Base-by-base conservation (phyloP, 371 early-diverging fungal genomes). In the Saksenaea vasiformis region DNA sequence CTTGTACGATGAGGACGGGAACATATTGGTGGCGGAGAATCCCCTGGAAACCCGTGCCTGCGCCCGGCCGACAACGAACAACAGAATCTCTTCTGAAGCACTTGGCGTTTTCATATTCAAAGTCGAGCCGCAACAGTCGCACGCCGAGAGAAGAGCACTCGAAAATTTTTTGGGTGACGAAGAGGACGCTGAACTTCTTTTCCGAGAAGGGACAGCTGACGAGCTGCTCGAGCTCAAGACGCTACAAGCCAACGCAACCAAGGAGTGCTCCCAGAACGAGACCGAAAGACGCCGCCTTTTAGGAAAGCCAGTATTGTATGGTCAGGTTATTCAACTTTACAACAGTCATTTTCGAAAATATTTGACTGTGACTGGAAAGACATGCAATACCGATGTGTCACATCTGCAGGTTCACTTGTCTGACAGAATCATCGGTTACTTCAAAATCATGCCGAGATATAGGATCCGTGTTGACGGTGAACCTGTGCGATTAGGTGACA, bases 381-480 rank as follows among this genome's bases (percentile, higher is more conserved):
- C 82, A 15, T 76, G 77, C 39, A 54, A 67, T 24, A 60, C 68
- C 22, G 81, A 81, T 41, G 70, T 72, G 8, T 70, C 68, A 11
- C 66, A 66, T 47, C 71, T 85, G 58, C 77, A 74, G 34, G 77
- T 83, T 36, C 77, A 77, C 35, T 44, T 85, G 14, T 79, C 82
- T 11, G 66, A 66, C 10, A 71, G 79, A 26, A 58, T 68, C 2
- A 69, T 77, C 22, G 76, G 77, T n/a, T 76, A 71, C 54, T 86
- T 86, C 64, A 67, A 76, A 39, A 83, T 86, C 58, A 65, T 85
- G 62, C 87, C 87, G 14, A 72, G 80, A n/a, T 83, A 79, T 54
- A 43, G 82, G 3, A 84, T 86, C 54, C 70, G 84, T 11, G 80
- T 80, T 10, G 85, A 85, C 27, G 85, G 87, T 15, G 87, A 86